Conservation (phyloP, 345 rosid genomes). For the Chamaenerion angustifolium region DNA sequence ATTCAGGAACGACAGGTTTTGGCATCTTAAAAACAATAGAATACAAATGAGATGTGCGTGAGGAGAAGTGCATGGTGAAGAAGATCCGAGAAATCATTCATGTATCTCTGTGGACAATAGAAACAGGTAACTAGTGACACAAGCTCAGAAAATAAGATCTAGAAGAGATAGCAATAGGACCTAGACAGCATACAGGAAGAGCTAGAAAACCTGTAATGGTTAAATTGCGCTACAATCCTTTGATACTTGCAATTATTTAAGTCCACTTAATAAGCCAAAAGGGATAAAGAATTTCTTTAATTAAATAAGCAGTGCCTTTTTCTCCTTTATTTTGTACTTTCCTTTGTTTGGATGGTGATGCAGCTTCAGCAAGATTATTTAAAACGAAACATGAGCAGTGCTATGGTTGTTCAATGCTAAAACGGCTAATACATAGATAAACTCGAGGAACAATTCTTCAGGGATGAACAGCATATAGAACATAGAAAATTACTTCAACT, state of each 20-base stretch:
- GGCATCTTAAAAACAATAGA: slow-evolving; percentile 13
- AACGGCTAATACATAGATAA: too few relatives aligned
- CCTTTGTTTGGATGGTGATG: too few relatives aligned
- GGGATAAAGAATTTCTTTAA: too few relatives aligned
- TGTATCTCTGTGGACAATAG: not conserved
- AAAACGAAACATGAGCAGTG: too few relatives aligned
- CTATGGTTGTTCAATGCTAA: too few relatives aligned
- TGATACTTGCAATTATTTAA: not conserved
- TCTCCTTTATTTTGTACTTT: too few relatives aligned
- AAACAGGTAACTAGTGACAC: not conserved
- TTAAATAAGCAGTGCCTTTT: too few relatives aligned
- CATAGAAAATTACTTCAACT: too few relatives aligned
- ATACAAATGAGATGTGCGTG: slow-evolving; percentile 1
- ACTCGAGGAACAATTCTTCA: too few relatives aligned
- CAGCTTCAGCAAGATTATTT: too few relatives aligned
- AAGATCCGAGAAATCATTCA: slow-evolving; percentile 1
- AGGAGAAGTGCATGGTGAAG: not conserved
- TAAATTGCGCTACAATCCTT: not conserved
- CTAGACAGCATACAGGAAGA: slow-evolving; percentile 1
- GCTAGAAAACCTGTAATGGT: not conserved
- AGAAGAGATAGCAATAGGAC: not conserved
- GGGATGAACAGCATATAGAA: too few relatives aligned
- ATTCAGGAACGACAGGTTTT: slow-evolving; percentile 4
- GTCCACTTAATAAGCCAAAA: too few relatives aligned
- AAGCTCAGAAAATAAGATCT: slow-evolving; percentile 5